Evolutionary conservation across 2,329 filamentous ascomycete genomes (phyloP).

Genomic region (Colletotrichum sp.): DNA sequence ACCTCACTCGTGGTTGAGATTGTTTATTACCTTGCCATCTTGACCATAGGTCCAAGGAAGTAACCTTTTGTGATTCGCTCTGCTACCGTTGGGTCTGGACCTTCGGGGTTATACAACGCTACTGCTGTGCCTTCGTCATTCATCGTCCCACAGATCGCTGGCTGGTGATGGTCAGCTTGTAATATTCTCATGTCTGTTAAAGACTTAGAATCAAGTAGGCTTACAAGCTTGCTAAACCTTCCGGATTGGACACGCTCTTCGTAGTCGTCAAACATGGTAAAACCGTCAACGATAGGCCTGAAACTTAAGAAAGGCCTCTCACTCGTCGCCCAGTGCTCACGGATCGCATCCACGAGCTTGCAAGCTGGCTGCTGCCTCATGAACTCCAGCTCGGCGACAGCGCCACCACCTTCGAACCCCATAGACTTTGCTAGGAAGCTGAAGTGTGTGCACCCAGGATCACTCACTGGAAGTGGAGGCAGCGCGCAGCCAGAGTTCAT

Average conservation of each 20-base stretch:
- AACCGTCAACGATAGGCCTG: neutral
- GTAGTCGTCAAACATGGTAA: neutral
- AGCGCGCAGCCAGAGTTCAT: neutral
- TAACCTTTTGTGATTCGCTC: neutral
- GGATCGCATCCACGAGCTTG: neutral
- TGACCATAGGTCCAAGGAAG: neutral
- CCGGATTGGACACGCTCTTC: neutral
- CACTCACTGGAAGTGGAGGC: neutral
- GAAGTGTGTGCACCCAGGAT: neutral
- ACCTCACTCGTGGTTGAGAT: rapidly evolving
- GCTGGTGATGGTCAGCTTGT: neutral
- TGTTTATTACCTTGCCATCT: neutral
- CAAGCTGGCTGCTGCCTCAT: neutral
- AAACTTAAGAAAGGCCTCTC: neutral
- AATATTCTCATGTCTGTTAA: rapidly evolving
- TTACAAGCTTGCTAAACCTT: neutral
- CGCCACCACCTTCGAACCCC: neutral
- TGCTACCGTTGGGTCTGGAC: neutral
- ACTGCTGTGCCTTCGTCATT: neutral
- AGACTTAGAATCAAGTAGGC: rapidly evolving
- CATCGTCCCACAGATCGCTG: neutral
- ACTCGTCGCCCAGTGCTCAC: neutral
- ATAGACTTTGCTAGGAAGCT: neutral
- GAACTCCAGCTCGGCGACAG: neutral
- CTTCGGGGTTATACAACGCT: neutral